Evolutionary conservation across 805 yeast genomes (phyloP).

Genomic region (Yamadazyma insecticola): DNA sequence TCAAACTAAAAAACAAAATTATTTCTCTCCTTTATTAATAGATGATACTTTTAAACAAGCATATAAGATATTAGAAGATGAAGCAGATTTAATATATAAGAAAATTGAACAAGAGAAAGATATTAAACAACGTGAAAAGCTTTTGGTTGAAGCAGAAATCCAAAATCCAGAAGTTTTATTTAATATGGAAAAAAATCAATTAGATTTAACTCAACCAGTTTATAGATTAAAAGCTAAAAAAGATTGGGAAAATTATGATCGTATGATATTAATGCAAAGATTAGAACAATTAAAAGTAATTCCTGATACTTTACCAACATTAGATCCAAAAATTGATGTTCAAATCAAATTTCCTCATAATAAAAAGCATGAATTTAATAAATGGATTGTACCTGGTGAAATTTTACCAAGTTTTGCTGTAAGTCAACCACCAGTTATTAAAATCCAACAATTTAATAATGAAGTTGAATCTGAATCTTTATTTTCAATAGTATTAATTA

Average conservation of each 20-base stretch:
- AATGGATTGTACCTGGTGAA: conserved; percentile 77
- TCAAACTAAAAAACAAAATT: conserved; percentile 42
- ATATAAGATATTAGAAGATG: conserved; percentile 50
- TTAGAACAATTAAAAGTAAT: conserved; percentile 78
- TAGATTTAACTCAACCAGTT: conserved; percentile 75
- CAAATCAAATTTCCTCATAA: conserved; percentile 71
- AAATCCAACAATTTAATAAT: conserved; percentile 65
- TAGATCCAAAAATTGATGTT: conserved; percentile 76
- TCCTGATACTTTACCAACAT: conserved; percentile 91
- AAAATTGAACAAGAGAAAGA: conserved; percentile 26
- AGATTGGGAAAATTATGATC: conserved; percentile 67
- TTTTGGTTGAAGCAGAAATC: conserved; percentile 59
- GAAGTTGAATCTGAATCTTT: conserved; percentile 35
- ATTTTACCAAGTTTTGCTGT: conserved; percentile 71
- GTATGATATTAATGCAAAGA: conserved; percentile 87
- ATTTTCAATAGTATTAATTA: conserved; percentile 77
- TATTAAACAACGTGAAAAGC: conserved; percentile 14
- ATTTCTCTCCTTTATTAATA: conserved; percentile 65
- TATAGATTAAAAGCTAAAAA: conserved; percentile 64
- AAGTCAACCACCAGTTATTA: conserved; percentile 68
- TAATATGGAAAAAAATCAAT: conserved; percentile 46
- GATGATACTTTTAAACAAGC: conserved; percentile 72
- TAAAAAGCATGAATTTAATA: conserved; percentile 46
- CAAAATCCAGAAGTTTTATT: conserved; percentile 82
- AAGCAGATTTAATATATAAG: conserved; percentile 39